These are phyloP conservation scores for Penicillium brevicompactum DNA, from an alignment of 2,329 filamentous ascomycete species.

Conservation along the genomic window DNA sequence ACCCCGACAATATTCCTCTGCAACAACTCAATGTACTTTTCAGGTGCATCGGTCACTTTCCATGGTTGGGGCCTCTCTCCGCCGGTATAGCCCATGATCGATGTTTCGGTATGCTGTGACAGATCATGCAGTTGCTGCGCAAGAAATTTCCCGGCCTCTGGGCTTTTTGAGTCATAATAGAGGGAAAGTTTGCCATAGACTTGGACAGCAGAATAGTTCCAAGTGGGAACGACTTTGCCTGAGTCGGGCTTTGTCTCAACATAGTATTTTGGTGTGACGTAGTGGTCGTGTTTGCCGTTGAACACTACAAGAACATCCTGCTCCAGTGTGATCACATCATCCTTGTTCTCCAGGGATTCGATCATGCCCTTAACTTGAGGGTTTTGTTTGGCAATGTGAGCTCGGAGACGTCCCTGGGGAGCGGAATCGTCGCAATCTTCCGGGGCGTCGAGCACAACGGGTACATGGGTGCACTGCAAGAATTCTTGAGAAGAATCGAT, in stretches of 20 bases:
- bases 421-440: slow-evolving; percentile 10
- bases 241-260: slow-evolving; percentile 63
- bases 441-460: slow-evolving; percentile 13
- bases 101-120: slow-evolving; percentile 46
- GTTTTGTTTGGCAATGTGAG: slow-evolving; percentile 65
- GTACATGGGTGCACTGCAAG: slow-evolving; percentile 17
- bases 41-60: neutral
- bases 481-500: slow-evolving; percentile 17
- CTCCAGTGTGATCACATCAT: slow-evolving; percentile 27
- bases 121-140: slow-evolving; percentile 40
- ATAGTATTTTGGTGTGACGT: slow-evolving; percentile 68
- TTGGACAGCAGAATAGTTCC: slow-evolving; percentile 68
- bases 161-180: slow-evolving; percentile 52
- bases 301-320: slow-evolving; percentile 66
- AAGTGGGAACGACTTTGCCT: slow-evolving; percentile 69
- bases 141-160: slow-evolving; percentile 56
- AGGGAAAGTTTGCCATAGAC: slow-evolving; percentile 62
- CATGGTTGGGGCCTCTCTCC: slow-evolving; percentile 5
- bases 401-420: slow-evolving; percentile 48
- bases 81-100: slow-evolving; percentile 58
- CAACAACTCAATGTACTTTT: neutral
- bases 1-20: slow-evolving; percentile 50
- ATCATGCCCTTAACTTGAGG: slow-evolving; percentile 66
- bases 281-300: slow-evolving; percentile 60
- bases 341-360: slow-evolving; percentile 40